Evolutionary conservation across 75 land plant genomes (phyloP), one percentile per base, ranked within the genome.

Genomic region (Cryptomeria japonica): DNA sequence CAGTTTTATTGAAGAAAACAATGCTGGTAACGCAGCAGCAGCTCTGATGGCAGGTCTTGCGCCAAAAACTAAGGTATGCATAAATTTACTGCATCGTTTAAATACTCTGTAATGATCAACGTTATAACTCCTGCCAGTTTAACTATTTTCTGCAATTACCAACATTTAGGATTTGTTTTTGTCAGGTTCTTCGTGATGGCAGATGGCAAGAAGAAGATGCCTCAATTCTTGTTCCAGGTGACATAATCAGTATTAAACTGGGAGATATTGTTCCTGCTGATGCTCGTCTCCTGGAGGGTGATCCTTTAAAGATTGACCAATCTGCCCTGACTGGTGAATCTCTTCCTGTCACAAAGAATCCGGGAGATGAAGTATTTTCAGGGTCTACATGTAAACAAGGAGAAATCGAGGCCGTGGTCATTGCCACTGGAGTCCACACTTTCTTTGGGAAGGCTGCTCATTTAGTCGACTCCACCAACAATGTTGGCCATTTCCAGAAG

Each of bases 371-470:
- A 85, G 95, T 97, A 34, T 97, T 90, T 86, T 97, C 98, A 13
- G 98, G 98, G 25, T 97, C 98, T 4, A 97, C 98, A 6, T 97
- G 98, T 88, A 97, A 97, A 84, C 98, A 97, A 86, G 98, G 98
- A 34, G 97, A 97, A 83, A 92, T 97, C 88, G 98, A 97, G 84
- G 97, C 96, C 5, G 93, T 95, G 47, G 96, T 95, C 13, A 94
- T 96, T 79, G 97, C 94, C 47, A 97, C 99, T 5, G 99, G 99
- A 25, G 99, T 97, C 12, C 99, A 96, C 87, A 96, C 96, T 1
- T 97, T 97, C 87, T 97, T 97, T 70, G 99, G 99, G 10, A 97
- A 97, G 91, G 99, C 99, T n/a, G 97, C 99, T 28, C 97, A 97
- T 90, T 90, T 97, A 36, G 97, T 97, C 25, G 99, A 97, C 87